phyloP scores from a whole-genome alignment of 352 stramenopile species.

The Saprolegnia parasitica region DNA sequence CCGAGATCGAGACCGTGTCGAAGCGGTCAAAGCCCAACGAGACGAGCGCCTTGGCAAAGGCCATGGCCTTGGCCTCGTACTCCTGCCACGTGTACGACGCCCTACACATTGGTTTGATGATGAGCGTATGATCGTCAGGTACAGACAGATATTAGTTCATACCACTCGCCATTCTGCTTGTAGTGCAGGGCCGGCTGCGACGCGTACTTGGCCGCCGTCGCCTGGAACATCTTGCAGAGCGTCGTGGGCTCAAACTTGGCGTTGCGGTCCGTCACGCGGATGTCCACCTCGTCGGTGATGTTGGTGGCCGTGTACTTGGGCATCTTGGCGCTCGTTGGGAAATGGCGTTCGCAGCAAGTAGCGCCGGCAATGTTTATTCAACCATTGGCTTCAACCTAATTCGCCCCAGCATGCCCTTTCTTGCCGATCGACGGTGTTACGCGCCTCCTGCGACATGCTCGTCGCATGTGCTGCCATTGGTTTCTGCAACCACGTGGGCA shows the following conservation, averaged over 20 bases:
- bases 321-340: slow-evolving; percentile 17
- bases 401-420: neutral
- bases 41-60: slow-evolving; percentile 74
- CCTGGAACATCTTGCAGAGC: slow-evolving; percentile 40
- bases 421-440: neutral
- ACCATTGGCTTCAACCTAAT: neutral
- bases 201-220: slow-evolving; percentile 32
- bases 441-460: neutral
- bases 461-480: neutral
- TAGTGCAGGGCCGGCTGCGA: slow-evolving; percentile 40
- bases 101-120: neutral
- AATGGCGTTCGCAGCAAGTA: neutral
- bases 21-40: slow-evolving; percentile 57
- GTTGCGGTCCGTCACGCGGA: slow-evolving; percentile 33
- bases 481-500: neutral
- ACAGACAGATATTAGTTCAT: slow-evolving; percentile 2
- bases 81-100: slow-evolving; percentile 53
- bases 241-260: slow-evolving; percentile 37
- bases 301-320: slow-evolving; percentile 15
- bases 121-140: too few relatives aligned
- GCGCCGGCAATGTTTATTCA: slow-evolving; percentile 8
- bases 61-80: slow-evolving; percentile 63
- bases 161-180: slow-evolving; percentile 42
- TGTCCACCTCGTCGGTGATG: slow-evolving; percentile 28
- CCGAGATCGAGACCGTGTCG: slow-evolving; percentile 75